Percentiles rank a stretch among this genome's conserved stretches.
Evolutionary conservation across 768 basidiomycete species (phyloP).

Genomic region (Kwoniella sp.): DNA sequence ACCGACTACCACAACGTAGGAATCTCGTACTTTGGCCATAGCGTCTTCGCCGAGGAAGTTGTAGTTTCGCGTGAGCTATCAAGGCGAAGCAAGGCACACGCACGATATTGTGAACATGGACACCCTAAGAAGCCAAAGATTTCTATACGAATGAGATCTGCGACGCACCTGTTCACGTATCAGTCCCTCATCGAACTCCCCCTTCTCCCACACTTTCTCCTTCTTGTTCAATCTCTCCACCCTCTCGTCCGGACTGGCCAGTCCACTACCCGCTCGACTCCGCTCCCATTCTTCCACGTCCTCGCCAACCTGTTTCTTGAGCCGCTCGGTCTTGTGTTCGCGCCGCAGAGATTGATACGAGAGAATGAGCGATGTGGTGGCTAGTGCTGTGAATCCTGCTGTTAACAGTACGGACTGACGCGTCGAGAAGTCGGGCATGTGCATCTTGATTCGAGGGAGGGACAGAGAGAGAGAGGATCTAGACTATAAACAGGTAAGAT

Average conservation of each 20-base stretch:
- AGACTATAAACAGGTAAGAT: no score
- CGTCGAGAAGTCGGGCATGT: constrained; percentile 27
- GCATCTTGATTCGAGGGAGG: constrained; percentile 13
- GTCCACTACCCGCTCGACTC: constrained; percentile 31
- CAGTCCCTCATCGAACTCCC: constrained; percentile 67
- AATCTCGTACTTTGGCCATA: constrained; percentile 74
- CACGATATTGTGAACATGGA: no score
- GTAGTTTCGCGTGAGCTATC: constrained; percentile 86
- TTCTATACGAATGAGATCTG: neutral
- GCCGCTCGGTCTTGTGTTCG: constrained; percentile 48
- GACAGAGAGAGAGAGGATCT: no score
- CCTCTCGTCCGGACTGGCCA: constrained; percentile 35
- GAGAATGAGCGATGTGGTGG: constrained; percentile 53
- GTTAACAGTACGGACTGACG: constrained; percentile 49
- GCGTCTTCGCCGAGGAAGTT: constrained; percentile 89
- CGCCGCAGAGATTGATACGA: constrained; percentile 54
- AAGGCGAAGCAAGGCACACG: no score
- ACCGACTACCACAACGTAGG: constrained; percentile 83
- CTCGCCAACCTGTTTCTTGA: constrained; percentile 52
- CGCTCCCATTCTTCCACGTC: constrained; percentile 50
- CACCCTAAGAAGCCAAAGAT: no score
- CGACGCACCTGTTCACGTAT: constrained; percentile 66
- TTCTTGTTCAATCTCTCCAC: constrained; percentile 28
- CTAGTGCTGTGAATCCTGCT: constrained; percentile 40
- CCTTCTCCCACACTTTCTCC: constrained; percentile 43